Conservation (phyloP, 2,329 filamentous ascomycete species). For the Tolypocladium ovalisporum region DNA sequence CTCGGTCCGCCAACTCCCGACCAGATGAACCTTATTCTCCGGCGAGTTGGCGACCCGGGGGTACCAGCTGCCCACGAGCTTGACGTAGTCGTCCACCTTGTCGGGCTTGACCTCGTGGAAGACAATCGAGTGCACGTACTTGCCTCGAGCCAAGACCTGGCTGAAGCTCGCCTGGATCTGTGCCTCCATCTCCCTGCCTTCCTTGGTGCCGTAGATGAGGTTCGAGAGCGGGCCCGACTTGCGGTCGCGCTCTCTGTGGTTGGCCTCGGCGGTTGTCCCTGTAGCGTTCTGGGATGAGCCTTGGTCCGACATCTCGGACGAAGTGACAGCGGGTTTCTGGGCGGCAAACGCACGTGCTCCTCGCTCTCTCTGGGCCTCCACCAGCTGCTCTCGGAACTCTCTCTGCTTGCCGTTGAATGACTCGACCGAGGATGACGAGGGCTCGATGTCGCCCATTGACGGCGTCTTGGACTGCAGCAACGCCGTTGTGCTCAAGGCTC, state of each 20-base stretch:
- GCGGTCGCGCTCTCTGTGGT: conserved; percentile 46
- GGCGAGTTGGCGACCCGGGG: conserved; percentile 74
- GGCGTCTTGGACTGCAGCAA: conserved; percentile 42
- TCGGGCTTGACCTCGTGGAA: conserved; percentile 94
- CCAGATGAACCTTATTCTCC: conserved; percentile 89
- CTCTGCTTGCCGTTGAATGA: conserved; percentile 77
- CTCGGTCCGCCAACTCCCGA: conserved; percentile 96
- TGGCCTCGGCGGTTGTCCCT: conserved; percentile 40
- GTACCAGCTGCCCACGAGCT: conserved; percentile 85
- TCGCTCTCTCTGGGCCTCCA: conserved; percentile 67
- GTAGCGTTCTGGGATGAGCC: conserved; percentile 23
- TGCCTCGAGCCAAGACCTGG: conserved; percentile 86
- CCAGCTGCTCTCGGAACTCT: conserved; percentile 73
- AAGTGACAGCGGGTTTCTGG: conserved; percentile 29
- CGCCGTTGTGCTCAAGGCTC: conserved; percentile 48
- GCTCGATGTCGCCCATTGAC: conserved; percentile 74
- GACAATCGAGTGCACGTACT: conserved; percentile 97
- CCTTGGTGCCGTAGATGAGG: conserved; percentile 93
- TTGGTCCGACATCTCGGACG: conserved; percentile 28
- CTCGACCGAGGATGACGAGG: conserved; percentile 51
- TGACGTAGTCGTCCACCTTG: conserved; percentile 87
- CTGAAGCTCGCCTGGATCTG: conserved; percentile 96
- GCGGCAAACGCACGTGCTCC: conserved; percentile 64
- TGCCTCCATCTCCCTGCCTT: conserved; percentile 85
- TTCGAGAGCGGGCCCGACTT: conserved; percentile 67